Percentiles rank a stretch among this genome's conserved stretches.
Conservation (phyloP, 1,284 basidiomycete genomes). For the Ustilago hordei region DNA sequence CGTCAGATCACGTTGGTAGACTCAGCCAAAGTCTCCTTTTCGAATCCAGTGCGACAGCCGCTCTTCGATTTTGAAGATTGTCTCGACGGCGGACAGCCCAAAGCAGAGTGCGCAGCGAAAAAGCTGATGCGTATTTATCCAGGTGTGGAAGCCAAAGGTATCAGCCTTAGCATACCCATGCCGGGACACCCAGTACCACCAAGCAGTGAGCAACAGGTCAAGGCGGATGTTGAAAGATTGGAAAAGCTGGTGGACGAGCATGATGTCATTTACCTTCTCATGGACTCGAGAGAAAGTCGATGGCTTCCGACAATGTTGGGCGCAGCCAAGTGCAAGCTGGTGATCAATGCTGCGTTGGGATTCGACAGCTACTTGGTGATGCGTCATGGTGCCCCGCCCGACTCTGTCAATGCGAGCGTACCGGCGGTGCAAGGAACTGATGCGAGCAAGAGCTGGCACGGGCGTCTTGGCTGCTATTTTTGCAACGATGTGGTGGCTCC, state of each 20-base stretch:
- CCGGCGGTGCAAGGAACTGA: slow-evolving; percentile 1
- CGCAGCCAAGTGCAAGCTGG: slow-evolving; percentile 86
- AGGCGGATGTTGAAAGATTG: slow-evolving; percentile 78
- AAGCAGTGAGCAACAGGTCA: slow-evolving; percentile 74
- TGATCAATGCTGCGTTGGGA: slow-evolving; percentile 93
- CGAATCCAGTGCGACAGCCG: slow-evolving; percentile 95
- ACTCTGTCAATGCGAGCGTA: not conserved
- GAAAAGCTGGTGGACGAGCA: slow-evolving; percentile 84
- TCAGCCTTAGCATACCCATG: slow-evolving; percentile 89
- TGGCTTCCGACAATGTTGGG: slow-evolving; percentile 94
- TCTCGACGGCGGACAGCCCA: slow-evolving; percentile 89
- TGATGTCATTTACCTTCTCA: slow-evolving; percentile 91
- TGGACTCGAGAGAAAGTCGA: slow-evolving; percentile 95
- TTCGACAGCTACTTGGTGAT: slow-evolving; percentile 97
- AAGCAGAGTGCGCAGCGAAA: slow-evolving; percentile 91
- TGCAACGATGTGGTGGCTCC: slow-evolving; percentile 99
- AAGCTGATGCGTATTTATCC: slow-evolving; percentile 89
- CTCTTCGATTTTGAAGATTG: slow-evolving; percentile 95
- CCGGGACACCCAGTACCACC: slow-evolving; percentile 88
- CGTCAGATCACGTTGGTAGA: slow-evolving; percentile 93
- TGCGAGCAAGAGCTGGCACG: slow-evolving; percentile 43
- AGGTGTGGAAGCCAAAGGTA: slow-evolving; percentile 83
- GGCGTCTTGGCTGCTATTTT: slow-evolving; percentile 85
- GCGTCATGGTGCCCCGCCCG: slow-evolving; percentile 83
- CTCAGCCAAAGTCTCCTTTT: slow-evolving; percentile 89